These are phyloP conservation scores for Puccinia triticina DNA, from an alignment of 1,284 basidiomycete genomes.

Conservation along the genomic window DNA sequence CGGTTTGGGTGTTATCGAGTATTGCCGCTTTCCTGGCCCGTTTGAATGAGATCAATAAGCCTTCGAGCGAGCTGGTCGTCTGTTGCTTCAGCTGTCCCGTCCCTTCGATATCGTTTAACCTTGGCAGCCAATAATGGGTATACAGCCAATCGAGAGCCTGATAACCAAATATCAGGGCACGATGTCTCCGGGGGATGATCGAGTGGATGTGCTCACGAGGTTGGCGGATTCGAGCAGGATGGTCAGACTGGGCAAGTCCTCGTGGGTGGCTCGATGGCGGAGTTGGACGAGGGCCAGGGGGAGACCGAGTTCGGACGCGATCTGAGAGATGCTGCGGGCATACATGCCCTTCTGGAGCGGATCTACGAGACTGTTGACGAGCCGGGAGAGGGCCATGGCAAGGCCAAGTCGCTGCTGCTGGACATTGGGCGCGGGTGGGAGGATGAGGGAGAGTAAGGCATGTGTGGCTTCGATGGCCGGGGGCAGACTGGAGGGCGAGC, in stretches of 20 bases:
- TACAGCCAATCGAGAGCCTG: slow-evolving; percentile 48
- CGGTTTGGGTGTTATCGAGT: slow-evolving; percentile 10
- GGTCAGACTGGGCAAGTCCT: slow-evolving; percentile 84
- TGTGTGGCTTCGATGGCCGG: slow-evolving; percentile 75
- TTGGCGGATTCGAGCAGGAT: slow-evolving; percentile 75
- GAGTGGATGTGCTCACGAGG: slow-evolving; percentile 52
- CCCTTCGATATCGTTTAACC: slow-evolving; percentile 3
- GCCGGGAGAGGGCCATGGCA: slow-evolving; percentile 71
- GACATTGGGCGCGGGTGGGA: slow-evolving; percentile 59
- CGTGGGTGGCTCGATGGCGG: slow-evolving; percentile 91
- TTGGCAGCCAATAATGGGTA: slow-evolving; percentile 30
- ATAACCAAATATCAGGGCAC: background rate
- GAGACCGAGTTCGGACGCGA: slow-evolving; percentile 81
- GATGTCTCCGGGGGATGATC: background rate
- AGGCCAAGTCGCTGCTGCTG: slow-evolving; percentile 65
- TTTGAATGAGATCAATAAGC: slow-evolving; percentile 13
- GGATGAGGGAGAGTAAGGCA: slow-evolving; percentile 69
- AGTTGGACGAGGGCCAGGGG: slow-evolving; percentile 91
- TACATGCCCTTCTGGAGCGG: slow-evolving; percentile 79
- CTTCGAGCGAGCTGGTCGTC: background rate
- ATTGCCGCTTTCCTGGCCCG: slow-evolving; percentile 22
- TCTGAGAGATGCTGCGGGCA: slow-evolving; percentile 84
- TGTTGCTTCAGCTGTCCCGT: background rate
- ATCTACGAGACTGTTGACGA: slow-evolving; percentile 78
- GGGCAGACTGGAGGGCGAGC: slow-evolving; percentile 69